A percentile compares a stretch with the other conserved stretches of the same genome.
These are phyloP conservation scores for Ascoidea asiatica DNA, from an alignment of 805 yeast genomes.

Conservation along the genomic window DNA sequence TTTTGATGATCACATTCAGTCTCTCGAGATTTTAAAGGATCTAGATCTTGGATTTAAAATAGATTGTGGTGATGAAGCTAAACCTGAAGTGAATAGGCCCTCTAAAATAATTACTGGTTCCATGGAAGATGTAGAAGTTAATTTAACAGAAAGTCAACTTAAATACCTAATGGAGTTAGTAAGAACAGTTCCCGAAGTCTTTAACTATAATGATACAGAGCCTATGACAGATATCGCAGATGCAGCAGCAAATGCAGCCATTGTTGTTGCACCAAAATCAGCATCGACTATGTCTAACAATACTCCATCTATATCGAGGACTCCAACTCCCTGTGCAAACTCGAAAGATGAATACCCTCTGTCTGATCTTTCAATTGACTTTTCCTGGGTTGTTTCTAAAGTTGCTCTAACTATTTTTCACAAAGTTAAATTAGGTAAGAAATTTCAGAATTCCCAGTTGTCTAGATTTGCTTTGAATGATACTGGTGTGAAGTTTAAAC, in stretches of 20 bases:
- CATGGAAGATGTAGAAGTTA: constrained; percentile 48
- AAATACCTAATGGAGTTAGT: constrained; percentile 40
- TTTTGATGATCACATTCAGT: constrained; percentile 32
- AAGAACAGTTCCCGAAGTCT: constrained; percentile 40
- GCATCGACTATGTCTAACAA: constrained; percentile 13
- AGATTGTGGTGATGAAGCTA: constrained; percentile 33
- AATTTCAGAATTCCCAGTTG: constrained; percentile 22
- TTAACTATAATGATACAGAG: constrained; percentile 29
- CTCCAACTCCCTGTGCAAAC: constrained; percentile 13
- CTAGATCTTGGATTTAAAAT: constrained; percentile 50
- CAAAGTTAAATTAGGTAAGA: constrained; percentile 24
- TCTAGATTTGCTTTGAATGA: constrained; percentile 50
- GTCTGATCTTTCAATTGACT: constrained; percentile 22
- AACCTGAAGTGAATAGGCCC: constrained; percentile 24
- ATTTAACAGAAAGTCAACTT: constrained; percentile 63
- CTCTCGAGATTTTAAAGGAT: constrained; percentile 49
- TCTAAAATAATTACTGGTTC: constrained; percentile 38
- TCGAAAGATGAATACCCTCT: background rate
- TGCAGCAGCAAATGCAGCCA: constrained; percentile 56
- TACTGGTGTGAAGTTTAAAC: constrained; percentile 33
- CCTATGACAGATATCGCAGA: constrained; percentile 38
- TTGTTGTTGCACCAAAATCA: constrained; percentile 23
- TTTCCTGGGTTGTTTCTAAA: constrained; percentile 47
- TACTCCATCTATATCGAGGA: constrained; percentile 12
- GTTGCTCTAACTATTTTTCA: constrained; percentile 50